phyloP scores from a whole-genome alignment of 768 basidiomycete species.

The Boletus barrowsii region DNA sequence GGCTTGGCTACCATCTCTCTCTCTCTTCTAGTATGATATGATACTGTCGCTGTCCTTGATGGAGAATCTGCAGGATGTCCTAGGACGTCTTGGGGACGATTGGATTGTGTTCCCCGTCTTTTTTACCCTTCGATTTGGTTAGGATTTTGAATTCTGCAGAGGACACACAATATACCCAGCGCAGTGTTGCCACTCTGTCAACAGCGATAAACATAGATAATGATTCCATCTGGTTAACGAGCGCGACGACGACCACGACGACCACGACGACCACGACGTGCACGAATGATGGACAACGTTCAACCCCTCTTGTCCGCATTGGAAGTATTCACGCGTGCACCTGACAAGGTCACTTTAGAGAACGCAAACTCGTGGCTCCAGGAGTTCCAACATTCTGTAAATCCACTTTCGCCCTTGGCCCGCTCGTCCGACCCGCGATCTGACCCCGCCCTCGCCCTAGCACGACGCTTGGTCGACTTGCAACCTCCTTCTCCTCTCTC shows the following conservation, averaged over 20 bases:
- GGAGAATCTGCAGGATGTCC: constrained; percentile 23
- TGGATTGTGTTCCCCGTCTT: constrained; percentile 14
- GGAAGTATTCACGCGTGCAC: constrained; percentile 74
- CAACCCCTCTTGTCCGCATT: constrained; percentile 74
- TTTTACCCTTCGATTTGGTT: constrained; percentile 8
- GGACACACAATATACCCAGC: constrained; percentile 32
- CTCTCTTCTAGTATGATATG: constrained; percentile 48
- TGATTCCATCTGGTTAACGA: constrained; percentile 4
- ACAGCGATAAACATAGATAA: constrained; percentile 32
- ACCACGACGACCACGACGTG: constrained; percentile 12
- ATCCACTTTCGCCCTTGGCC: constrained; percentile 72
- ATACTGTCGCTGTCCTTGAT: constrained; percentile 40
- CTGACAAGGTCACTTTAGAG: constrained; percentile 80
- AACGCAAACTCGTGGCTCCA: constrained; percentile 93
- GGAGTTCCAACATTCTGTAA: constrained; percentile 99
- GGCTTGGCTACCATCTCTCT: constrained; percentile 42
- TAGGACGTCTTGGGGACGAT: constrained; percentile 24
- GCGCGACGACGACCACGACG: constrained; percentile 12
- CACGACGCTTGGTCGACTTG: constrained; percentile 95
- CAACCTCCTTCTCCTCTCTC: constrained; percentile 82
- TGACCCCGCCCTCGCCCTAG: constrained; percentile 72
- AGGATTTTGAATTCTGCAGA: constrained; percentile 15
- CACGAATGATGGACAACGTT: constrained; percentile 55
- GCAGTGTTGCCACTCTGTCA: constrained; percentile 34
- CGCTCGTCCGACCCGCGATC: constrained; percentile 54